Base-by-base conservation (phyloP, 306 rosid genomes). In the Dalbergia oliveri region DNA sequence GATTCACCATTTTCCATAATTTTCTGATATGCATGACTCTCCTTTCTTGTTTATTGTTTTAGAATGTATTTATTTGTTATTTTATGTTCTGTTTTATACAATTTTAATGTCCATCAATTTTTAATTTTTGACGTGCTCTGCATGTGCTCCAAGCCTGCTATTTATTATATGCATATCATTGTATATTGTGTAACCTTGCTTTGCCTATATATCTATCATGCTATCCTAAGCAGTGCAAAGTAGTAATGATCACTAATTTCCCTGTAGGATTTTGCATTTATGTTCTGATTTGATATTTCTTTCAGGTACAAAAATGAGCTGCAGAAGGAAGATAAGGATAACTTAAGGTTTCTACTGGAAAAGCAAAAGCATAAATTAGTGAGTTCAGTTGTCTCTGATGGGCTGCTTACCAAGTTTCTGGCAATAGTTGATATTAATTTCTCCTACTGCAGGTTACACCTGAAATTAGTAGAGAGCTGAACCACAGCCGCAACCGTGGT, bases 251-350 rank as follows among this genome's bases (percentile, higher is more conserved):
- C 50, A 51, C 44, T 68, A 51, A 41, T 26, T 69, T 56, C 44
- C 67, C 64, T 58, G n/a, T 18, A 5, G 19, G 37, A 35, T 34
- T 78, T 73, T 47, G 59, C 61, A 54, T 79, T 62, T 54, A 43
- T 59, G 60, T 71, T 34, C 39, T 45, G 19, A 56, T 65, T 33
- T 59, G 15, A 67, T 19, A 73, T 82, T 85, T 82, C 83, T 80
- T 86, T 74, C 86, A 94, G 98, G 87, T 95, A 95, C 82, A 95
- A 95, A 83, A 90, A 91, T 82, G 98, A 91, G 76, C 80, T 95
- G 75, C 89, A 35, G 84, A 90, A 80, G 80, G 94, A 88, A 84
- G 96, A 95, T 81, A 93, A 93, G 86, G 88, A 85, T 54, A 83
- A 87, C 80, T 83, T 95, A 26, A 85, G 91, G 92, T 15, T 34